Conservation (phyloP, 495 filamentous ascomycete genomes). For the Geopyxis carbonaria region DNA sequence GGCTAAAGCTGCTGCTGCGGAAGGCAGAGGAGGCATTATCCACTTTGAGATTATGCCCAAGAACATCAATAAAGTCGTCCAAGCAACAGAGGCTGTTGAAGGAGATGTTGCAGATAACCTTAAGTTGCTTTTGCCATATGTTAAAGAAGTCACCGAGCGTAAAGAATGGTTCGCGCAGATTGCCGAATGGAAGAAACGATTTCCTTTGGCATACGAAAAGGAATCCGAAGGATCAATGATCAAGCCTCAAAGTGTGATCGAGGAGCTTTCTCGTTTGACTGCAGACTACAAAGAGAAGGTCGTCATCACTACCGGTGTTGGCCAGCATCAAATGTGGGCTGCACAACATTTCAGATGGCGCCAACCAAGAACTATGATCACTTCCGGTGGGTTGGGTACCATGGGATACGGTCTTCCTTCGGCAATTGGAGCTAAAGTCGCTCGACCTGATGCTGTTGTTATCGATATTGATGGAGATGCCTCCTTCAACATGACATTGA, state of each 20-base stretch:
- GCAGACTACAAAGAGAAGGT: conserved; percentile 57
- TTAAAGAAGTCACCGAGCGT: conserved; percentile 46
- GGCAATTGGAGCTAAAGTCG: conserved; percentile 87
- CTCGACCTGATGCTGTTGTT: conserved; percentile 65
- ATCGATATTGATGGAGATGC: conserved; percentile 93
- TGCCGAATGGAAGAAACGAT: conserved; percentile 68
- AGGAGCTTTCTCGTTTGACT: conserved; percentile 60
- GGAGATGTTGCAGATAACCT: conserved; percentile 58
- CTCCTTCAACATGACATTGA: conserved; percentile 92
- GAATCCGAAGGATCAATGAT: conserved; percentile 53
- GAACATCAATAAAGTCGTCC: conserved; percentile 77
- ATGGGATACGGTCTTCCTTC: conserved; percentile 92
- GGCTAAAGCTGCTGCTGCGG: conserved; percentile 47
- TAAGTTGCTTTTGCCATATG: conserved; percentile 48
- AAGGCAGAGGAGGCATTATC: conserved; percentile 58
- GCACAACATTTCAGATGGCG: conserved; percentile 90
- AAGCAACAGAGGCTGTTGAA: conserved; percentile 65
- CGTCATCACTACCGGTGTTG: conserved; percentile 79
- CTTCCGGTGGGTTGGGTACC: conserved; percentile 80
- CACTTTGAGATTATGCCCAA: conserved; percentile 74
- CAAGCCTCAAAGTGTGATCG: conserved; percentile 76
- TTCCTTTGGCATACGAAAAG: conserved; percentile 64
- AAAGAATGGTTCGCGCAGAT: conserved; percentile 79
- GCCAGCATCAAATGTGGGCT: conserved; percentile 96
- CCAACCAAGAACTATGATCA: conserved; percentile 70